Evolutionary conservation across 805 yeast genomes (phyloP), one percentile per base, ranked within the genome.

Genomic region (Jamesozyma rosinii): DNA sequence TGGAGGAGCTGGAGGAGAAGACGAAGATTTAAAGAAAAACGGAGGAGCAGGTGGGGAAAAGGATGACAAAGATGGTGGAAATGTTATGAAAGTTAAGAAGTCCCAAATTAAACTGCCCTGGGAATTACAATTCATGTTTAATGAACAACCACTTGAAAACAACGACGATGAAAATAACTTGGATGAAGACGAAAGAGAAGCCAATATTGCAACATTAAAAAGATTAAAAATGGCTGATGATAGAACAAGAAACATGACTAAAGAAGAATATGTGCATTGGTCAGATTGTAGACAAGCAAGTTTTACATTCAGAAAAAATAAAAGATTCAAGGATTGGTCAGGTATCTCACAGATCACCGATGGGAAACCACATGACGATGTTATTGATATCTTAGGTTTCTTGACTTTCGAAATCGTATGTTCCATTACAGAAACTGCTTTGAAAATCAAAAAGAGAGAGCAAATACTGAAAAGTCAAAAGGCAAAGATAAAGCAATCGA

Each of bases 261-360:
- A 80, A 57, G 96, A 92, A 55, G 98, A 92, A 59, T 92, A 92
- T 57, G 98, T 89, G 15, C 98, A 92, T 61, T 92, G 97, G 97
- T 85, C 95, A 11, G 98, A 92, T 58, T 92, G 98, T 65, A 76
- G 98, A 48, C 98, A 92, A 63, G 97, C 97, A 1, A 81, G 94
- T 46, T 92, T 92, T 61, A 92, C 98, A 1, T 92, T 88, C 56
- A 74, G 97, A 52, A 92, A 92, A 61, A 83, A 84, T n/a, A 88
- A 88, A 60, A 69, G 97, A 56, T 92, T 92, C 60, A 75, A 90
- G 57, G 98, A 92, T 55, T 92, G 98, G 98, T 90, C 95, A 15
- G 95, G 92, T 11, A 76, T 90, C 36, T 66, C 86, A 0, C 81
- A 78, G 42, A 66, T 92, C 34, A 81, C 95, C 4, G 98, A 92